These are phyloP conservation scores for Climacium dendroides DNA, from an alignment of 225 moss, liverwort and hornwort species.

Conservation along the genomic window DNA sequence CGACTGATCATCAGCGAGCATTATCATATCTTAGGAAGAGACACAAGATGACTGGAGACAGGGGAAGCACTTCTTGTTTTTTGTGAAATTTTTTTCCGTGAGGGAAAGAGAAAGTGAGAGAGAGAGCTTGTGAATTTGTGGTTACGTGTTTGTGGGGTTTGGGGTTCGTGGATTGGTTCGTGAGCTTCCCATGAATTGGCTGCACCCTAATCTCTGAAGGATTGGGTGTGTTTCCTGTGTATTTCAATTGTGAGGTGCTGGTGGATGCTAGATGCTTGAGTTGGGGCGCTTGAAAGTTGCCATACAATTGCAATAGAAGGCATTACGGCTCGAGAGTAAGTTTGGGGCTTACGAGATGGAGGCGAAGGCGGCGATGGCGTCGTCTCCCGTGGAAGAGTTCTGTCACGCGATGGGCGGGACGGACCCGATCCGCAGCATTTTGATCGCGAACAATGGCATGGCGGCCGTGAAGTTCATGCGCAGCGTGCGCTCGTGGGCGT, in stretches of 20 bases:
- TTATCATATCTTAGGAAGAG: not conserved
- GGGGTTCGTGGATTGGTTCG: not conserved
- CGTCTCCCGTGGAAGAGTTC: slow-evolving; percentile 48
- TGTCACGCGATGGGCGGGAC: slow-evolving; percentile 66
- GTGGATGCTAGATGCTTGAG: not conserved
- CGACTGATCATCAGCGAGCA: not conserved
- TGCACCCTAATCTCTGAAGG: not conserved
- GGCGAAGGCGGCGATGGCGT: not conserved
- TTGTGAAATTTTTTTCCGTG: not conserved
- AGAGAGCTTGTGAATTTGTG: not conserved
- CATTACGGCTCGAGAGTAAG: not conserved
- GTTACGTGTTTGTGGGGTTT: not conserved
- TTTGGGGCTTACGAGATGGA: not conserved
- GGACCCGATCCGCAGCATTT: slow-evolving; percentile 80
- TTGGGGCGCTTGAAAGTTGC: not conserved
- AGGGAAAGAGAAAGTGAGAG: not conserved
- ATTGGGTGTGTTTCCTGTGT: not conserved
- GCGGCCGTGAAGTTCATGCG: slow-evolving; percentile 97
- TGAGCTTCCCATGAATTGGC: not conserved
- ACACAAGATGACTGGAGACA: not conserved
- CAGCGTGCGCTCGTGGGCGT: slow-evolving; percentile 91
- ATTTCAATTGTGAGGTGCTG: not conserved
- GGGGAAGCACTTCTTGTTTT: not conserved
- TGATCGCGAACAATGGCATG: slow-evolving; percentile 99
- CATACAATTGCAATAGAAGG: not conserved